Base-by-base conservation (phyloP, 2,329 filamentous ascomycete genomes). In the Metarhizium robertsii region DNA sequence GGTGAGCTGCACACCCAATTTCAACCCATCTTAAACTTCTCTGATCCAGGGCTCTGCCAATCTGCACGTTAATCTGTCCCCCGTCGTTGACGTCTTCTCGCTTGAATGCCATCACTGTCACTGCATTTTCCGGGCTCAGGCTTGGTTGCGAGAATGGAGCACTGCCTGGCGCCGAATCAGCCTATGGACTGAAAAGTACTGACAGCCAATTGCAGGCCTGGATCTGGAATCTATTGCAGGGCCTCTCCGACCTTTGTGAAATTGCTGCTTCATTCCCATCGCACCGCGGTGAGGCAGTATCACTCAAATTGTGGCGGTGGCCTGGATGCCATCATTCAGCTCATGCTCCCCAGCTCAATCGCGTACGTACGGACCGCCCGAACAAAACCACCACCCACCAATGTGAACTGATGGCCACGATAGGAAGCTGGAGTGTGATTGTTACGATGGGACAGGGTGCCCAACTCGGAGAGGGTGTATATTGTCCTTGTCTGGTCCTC, bases 401-500 rank as follows among this genome's bases (percentile, higher is more conserved):
- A n/a, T 38, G n/a, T 20, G 20, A 13, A 4, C 25, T 30, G 14
- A n/a, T 49, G n/a, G 45, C 30, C 43, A n/a, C 6, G 43, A 40
- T 48, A 38, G 45, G 32, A 53, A 53, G 52, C 52, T 53, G 52
- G 43, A 48, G 47, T 53, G 34, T 11, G 36, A 25, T 49, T 42
- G 25, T 16, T 42, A 18, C 18, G 32, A 53, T 40, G 32, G 20
- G 43, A 53, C 52, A 29, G 47, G 52, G 25, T 6, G 36, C 29
- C 40, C 16, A 16, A 48, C 4, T 13, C 34, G 20, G 52, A 30
- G 52, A 48, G 40, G 52, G 43, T 53, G 52, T 53, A 42, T 29
- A 53, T 38, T 6, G 25, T 13, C 2, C 29, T 42, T 48, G 43
- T 53, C n/a, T 16, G n/a, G 30, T 6, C 29, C 48, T 4, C 34